Evolutionary conservation across 257 asterid genomes (phyloP), one percentile per base, ranked within the genome.

Genomic region (Nicotiana noctiflora): DNA sequence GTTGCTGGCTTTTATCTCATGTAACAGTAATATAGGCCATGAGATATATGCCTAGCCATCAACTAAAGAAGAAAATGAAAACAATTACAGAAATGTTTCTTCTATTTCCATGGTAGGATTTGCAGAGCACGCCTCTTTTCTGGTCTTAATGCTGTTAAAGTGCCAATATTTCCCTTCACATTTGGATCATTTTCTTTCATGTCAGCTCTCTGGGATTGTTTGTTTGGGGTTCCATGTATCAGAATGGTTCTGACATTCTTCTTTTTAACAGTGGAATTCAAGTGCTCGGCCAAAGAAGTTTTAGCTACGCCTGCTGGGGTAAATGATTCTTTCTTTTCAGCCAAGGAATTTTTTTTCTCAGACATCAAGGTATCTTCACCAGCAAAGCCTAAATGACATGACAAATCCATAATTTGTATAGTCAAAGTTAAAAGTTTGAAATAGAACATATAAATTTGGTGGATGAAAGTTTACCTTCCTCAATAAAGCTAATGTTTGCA

Each of bases 151-250:
- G 84, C 65, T 57, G 96, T 89, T 77, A 86, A 18, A 81, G 84
- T 83, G 18, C 90, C 90, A 18, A 83, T 49, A 13, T 87, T 87
- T 44, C 77, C 49, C 86, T 88, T 92, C 19, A 62, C 75, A 10
- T 21, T 40, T 27, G 86, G 85, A 66, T 72, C 85, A 79, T 92
- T 93, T 85, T 91, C 97, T 81, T 93, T 93, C 94, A 89, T 84
- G 77, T 89, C 86, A n/a, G 83, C 84, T n/a, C 29, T 65, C 15
- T 65, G 66, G 27, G 59, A 77, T 46, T 53, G 81, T 88, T 92
- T 92, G n/a, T 82, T 79, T 1, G 98, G 96, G 2, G 98, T 93
- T 61, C 91, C 97, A 65, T 89, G 97, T 61, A 90, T 90, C 85
- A 91, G 62, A 60, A 90, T 90, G 82, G 90, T 84, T 84, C 94